These are phyloP conservation scores for Paraphaeosphaeria minitans DNA, from an alignment of 2,329 filamentous ascomycete genomes.

Conservation along the genomic window DNA sequence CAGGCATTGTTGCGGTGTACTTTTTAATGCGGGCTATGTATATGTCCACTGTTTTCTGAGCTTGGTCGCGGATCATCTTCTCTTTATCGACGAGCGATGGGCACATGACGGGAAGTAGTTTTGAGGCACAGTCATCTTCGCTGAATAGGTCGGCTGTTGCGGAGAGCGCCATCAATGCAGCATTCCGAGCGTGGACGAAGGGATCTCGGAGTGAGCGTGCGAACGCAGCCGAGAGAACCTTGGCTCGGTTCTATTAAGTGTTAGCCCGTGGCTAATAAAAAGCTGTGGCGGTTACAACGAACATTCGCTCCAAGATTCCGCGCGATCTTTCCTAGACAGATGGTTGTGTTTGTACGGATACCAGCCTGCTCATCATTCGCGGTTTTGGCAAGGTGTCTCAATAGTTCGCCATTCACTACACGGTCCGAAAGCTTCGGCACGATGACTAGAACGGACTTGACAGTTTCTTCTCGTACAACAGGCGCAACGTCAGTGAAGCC, in stretches of 20 bases:
- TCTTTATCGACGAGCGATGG: constrained; percentile 91
- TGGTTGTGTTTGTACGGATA: constrained; percentile 97
- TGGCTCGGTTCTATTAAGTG: constrained; percentile 69
- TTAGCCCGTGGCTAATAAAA: constrained; percentile 16
- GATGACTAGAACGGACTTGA: constrained; percentile 89
- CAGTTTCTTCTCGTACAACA: constrained; percentile 90
- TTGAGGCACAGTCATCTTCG: constrained; percentile 85
- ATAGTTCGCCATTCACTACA: constrained; percentile 88
- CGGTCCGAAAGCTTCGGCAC: constrained; percentile 90
- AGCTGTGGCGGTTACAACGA: constrained; percentile 23
- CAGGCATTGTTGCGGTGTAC: constrained; percentile 76
- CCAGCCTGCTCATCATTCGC: constrained; percentile 97
- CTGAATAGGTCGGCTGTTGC: constrained; percentile 86
- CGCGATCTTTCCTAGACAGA: constrained; percentile 94
- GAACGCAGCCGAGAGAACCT: constrained; percentile 93
- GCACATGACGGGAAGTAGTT: constrained; percentile 82
- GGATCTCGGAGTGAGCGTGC: constrained; percentile 87
- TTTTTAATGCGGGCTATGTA: constrained; percentile 86
- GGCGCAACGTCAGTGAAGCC: constrained; percentile 93
- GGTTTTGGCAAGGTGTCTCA: constrained; percentile 90
- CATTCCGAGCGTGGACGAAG: constrained; percentile 92
- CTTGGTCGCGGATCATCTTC: constrained; percentile 90
- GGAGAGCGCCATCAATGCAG: constrained; percentile 80
- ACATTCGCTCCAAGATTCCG: constrained; percentile 76
- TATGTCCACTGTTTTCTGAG: constrained; percentile 83